Base-by-base conservation (phyloP, 176 grass and related monocot species). In the Phoenix dactylifera region DNA sequence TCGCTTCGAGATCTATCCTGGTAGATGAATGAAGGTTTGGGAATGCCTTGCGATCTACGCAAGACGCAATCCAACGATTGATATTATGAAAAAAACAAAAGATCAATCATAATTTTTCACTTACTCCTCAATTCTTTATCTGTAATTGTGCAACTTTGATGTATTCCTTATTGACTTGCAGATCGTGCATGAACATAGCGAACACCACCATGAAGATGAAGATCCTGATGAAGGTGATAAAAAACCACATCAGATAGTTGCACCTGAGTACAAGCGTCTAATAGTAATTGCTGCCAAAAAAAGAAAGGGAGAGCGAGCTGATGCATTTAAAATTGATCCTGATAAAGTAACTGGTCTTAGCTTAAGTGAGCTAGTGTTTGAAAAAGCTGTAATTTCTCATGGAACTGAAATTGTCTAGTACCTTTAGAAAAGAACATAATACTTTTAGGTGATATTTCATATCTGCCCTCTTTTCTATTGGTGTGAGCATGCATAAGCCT, bases 201-300 rank as follows among this genome's bases (percentile, higher is more conserved):
- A 68, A 15, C 10, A 22, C 22, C 24, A 22, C 18, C n/a, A 44
- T 18, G 65, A 66, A 66, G 63, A 67, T 39, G 64, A 67, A 17
- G 62, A 65, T 16, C 32, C 2, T 3, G 63, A 65, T 16, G 23
- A n/a, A 15, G 63, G 15, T 2, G 22, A 52, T 17, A 23, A 16
- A 16, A 65, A 26, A 6, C 15, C 62, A 39, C 49, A 50, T 25
- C 24, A 1, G 0, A 29, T 28, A 17, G 23, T 28, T 16, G 49
- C 52, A 18, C 16, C 26, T 6, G 52, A 68, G 29, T 68, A 68
- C 18, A 68, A 56, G 28, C 24, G n/a, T 19, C 28, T 68, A 20
- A 56, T 68, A 22, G 52, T 28, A 16, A 56, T 68, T 44, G 12
- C 52, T 20, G 65, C 65, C 7, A 68, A 57, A 28, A 68, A 68